Evolutionary conservation across 129 eudicot genomes (phyloP).

Genomic region (Lactuca saligna): DNA sequence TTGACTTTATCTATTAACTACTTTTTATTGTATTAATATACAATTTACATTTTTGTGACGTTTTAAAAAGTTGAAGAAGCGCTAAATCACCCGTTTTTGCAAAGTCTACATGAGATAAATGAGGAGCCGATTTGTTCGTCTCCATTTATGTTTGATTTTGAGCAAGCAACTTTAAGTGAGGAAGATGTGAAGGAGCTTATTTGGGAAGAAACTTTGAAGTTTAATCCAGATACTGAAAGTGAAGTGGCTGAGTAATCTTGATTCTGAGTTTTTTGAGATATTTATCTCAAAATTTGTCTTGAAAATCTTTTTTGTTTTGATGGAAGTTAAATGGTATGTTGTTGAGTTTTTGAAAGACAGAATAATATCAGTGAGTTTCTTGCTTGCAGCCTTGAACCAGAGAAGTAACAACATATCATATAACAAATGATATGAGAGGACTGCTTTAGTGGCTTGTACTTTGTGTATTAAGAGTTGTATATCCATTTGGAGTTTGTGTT

Average conservation of each 20-base stretch:
- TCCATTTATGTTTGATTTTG: conserved; percentile 80
- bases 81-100: conserved; percentile 73
- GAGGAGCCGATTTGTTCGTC: conserved; percentile 89
- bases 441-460: neutral
- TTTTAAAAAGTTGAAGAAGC: conserved; percentile 71
- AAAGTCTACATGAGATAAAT: conserved; percentile 84
- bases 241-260: conserved; percentile 22
- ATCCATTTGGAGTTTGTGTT: neutral
- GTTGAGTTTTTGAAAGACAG: neutral
- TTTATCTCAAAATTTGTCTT: conserved; percentile 1
- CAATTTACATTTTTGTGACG: conserved; percentile 6
- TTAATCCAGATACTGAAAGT: conserved; percentile 56
- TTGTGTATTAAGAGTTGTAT: conserved; percentile 6
- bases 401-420: neutral
- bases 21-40: neutral
- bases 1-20: too few relatives aligned
- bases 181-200: conserved; percentile 90
- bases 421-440: neutral
- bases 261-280: neutral
- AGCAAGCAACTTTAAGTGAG: conserved; percentile 68
- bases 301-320: neutral
- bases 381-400: neutral
- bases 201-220: conserved; percentile 69
- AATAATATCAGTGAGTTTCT: conserved; percentile 3
- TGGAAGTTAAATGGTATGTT: neutral